Percentiles rank a stretch among this genome's conserved stretches.
These are phyloP conservation scores for Penicillium malachiteum DNA, from an alignment of 495 filamentous ascomycete species.

Conservation along the genomic window DNA sequence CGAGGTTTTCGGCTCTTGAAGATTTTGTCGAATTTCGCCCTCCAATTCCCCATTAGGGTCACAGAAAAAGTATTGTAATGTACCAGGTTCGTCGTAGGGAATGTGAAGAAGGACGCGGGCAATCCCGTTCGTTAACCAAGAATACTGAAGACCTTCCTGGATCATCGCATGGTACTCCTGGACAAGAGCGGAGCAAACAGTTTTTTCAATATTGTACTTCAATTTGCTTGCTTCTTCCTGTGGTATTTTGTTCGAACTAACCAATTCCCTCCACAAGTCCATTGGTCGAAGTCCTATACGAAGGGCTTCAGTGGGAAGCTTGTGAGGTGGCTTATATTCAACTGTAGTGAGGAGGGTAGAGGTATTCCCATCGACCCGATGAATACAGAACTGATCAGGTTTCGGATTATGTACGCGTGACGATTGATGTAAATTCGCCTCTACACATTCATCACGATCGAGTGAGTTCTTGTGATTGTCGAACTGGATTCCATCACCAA, in stretches of 20 bases:
- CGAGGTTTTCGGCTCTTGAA: constrained; percentile 15
- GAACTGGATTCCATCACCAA: constrained; percentile 28
- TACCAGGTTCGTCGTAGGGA: constrained; percentile 31
- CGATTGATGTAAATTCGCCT: not conserved
- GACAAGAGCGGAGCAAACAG: no score
- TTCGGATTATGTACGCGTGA: constrained; percentile 3
- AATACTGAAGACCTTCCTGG: constrained; percentile 31
- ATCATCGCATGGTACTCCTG: no score
- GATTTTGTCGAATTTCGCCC: no score
- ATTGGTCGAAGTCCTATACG: no score
- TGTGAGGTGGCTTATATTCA: constrained; percentile 40
- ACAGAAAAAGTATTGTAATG: constrained; percentile 37
- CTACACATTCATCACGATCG: not conserved
- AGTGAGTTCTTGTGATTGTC: constrained; percentile 18
- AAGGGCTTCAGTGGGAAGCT: constrained; percentile 28
- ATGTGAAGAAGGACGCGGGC: constrained; percentile 32
- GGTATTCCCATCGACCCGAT: constrained; percentile 20
- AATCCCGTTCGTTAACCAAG: constrained; percentile 34
- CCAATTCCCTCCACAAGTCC: no score
- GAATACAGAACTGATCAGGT: constrained; percentile 25
- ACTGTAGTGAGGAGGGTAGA: constrained; percentile 25
- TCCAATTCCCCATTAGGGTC: constrained; percentile 34
- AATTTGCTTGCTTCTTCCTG: no score
- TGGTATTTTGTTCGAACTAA: no score
- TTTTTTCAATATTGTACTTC: no score